These are phyloP conservation scores for Fonsecaea pugnacius DNA, from an alignment of 2,329 filamentous ascomycete species.

Conservation along the genomic window DNA sequence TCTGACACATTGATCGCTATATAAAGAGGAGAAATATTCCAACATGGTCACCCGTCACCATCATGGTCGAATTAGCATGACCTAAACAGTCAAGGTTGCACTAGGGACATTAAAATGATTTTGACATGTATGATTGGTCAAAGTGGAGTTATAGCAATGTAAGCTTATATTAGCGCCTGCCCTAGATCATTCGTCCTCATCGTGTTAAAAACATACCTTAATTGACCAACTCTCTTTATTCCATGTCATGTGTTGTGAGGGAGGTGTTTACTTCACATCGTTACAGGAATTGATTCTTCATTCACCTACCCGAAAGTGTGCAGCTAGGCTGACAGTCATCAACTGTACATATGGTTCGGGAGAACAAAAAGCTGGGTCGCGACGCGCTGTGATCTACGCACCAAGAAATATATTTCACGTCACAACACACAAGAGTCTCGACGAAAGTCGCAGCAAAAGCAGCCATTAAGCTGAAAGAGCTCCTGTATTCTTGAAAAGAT, in stretches of 20 bases:
- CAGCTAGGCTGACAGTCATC: background rate
- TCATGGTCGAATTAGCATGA: background rate
- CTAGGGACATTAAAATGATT: background rate
- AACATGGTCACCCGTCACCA: background rate
- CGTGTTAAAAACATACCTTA: background rate
- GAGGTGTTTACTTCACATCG: background rate
- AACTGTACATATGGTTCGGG: background rate
- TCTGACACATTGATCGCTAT: too few relatives aligned
- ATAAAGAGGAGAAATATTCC: too few relatives aligned
- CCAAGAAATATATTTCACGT: background rate
- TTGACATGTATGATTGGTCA: background rate
- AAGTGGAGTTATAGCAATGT: background rate
- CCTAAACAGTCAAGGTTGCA: background rate
- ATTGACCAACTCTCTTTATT: background rate
- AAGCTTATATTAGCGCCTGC: background rate
- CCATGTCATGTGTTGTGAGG: background rate
- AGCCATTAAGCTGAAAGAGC: background rate
- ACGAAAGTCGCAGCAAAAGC: background rate
- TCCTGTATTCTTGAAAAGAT: background rate
- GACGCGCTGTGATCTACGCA: background rate
- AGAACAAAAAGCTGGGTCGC: background rate
- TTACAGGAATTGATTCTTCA: background rate
- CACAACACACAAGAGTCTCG: background rate
- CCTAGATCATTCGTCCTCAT: background rate
- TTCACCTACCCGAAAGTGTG: background rate